These are phyloP conservation scores for Rosa lucieae DNA, from an alignment of 306 rosid species.

Conservation along the genomic window DNA sequence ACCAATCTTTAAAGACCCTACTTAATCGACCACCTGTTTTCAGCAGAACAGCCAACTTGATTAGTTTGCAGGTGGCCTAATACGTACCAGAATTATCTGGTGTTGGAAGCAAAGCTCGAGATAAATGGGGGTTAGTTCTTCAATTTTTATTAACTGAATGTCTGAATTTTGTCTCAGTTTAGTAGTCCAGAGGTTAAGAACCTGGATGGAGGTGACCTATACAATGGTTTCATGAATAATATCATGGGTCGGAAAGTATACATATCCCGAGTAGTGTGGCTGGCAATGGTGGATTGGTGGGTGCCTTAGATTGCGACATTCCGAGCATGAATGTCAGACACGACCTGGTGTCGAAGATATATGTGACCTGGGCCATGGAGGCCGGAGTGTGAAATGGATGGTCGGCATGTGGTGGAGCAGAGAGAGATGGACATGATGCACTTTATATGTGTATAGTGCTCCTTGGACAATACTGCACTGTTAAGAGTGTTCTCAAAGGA, in stretches of 20 bases:
- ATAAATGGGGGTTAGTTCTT: neutral
- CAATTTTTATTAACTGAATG: neutral
- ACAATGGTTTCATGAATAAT: neutral
- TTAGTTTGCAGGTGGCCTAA: neutral
- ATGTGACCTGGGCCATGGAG: constrained; percentile 9
- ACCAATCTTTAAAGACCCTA: too few relatives aligned
- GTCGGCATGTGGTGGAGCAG: constrained; percentile 1
- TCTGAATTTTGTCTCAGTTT: neutral
- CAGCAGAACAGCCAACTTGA: neutral
- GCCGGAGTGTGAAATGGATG: constrained; percentile 5
- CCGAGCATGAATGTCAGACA: constrained; percentile 6
- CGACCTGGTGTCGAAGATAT: neutral
- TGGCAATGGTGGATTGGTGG: neutral
- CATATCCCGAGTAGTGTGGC: neutral
- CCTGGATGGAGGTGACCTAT: neutral
- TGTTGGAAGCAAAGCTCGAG: neutral
- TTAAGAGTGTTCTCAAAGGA: neutral
- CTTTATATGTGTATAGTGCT: neutral
- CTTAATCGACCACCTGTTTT: neutral
- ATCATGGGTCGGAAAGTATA: neutral
- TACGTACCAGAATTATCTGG: too few relatives aligned
- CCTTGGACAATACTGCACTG: neutral
- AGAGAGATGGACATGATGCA: neutral
- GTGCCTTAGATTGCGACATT: neutral
- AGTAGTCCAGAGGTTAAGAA: neutral